These are phyloP conservation scores for Basipetospora chlamydospora DNA, from an alignment of 2,329 filamentous ascomycete species.

Conservation along the genomic window DNA sequence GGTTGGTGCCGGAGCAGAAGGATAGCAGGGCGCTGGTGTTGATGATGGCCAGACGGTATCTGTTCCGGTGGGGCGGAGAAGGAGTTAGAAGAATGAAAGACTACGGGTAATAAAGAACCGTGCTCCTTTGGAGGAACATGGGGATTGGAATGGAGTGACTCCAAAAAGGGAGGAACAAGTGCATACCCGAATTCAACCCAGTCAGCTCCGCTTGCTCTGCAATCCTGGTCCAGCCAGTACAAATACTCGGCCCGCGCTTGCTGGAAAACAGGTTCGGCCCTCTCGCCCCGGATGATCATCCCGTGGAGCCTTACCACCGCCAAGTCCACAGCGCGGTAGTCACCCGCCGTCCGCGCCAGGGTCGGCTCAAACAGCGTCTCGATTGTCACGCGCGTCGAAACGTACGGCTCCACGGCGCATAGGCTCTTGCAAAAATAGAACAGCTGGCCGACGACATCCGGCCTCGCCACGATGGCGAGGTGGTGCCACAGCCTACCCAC, in stretches of 20 bases:
- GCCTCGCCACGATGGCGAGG: conserved; percentile 61
- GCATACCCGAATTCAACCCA: not conserved
- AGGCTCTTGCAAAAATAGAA: conserved; percentile 60
- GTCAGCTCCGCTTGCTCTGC: not conserved
- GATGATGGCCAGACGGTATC: not conserved
- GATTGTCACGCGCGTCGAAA: conserved; percentile 53
- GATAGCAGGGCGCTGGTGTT: not conserved
- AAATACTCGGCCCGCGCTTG: conserved; percentile 6
- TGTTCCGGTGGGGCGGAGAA: not conserved
- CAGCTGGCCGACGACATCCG: conserved; percentile 54
- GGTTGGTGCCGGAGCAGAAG: conserved; percentile 19
- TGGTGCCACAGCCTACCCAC: conserved; percentile 79
- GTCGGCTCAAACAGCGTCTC: conserved; percentile 53
- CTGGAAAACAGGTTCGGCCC: conserved; percentile 29
- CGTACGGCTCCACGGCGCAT: conserved; percentile 45
- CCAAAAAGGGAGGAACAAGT: no score
- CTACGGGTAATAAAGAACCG: not conserved
- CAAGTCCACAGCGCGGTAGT: conserved; percentile 31
- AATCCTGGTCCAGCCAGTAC: conserved; percentile 18
- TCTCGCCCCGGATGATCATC: conserved; percentile 23
- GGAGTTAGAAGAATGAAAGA: not conserved
- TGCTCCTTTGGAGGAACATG: no score
- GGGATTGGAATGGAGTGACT: no score
- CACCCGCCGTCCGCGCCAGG: conserved; percentile 20
- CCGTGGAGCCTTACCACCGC: conserved; percentile 50